Conservation (phyloP, 768 basidiomycete genomes). For the Tulasnella sp. region DNA sequence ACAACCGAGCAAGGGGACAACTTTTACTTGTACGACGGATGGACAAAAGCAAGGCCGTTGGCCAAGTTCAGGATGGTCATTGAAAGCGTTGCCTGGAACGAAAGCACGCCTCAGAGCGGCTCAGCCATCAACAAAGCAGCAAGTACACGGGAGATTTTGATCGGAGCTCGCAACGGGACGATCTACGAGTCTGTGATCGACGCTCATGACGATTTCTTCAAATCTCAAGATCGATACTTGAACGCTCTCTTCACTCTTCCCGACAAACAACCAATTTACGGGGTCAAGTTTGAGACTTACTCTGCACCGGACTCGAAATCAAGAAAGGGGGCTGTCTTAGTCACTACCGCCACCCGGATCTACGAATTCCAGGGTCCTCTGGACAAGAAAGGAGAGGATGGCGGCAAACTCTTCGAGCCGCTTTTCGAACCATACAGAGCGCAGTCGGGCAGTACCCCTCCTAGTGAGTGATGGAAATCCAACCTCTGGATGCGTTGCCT, state of each 20-base stretch:
- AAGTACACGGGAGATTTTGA: slow-evolving; percentile 72
- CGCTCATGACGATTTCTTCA: slow-evolving; percentile 85
- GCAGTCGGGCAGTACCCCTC: slow-evolving; percentile 41
- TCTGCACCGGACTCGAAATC: slow-evolving; percentile 49
- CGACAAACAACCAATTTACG: slow-evolving; percentile 73
- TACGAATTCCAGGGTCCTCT: slow-evolving; percentile 76
- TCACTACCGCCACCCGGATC: slow-evolving; percentile 76
- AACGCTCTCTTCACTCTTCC: slow-evolving; percentile 65
- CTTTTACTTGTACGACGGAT: slow-evolving; percentile 75
- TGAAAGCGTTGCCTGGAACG: slow-evolving; percentile 89
- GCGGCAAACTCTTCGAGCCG: slow-evolving; percentile 53
- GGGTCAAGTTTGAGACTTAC: slow-evolving; percentile 71
- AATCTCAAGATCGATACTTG: slow-evolving; percentile 71
- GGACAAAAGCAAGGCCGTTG: slow-evolving; percentile 72
- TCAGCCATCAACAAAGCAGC: slow-evolving; percentile 47
- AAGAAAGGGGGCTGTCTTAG: slow-evolving; percentile 50
- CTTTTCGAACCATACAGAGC: slow-evolving; percentile 57
- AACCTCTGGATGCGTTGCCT: slow-evolving; percentile 11
- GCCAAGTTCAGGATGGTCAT: slow-evolving; percentile 77
- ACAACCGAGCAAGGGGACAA: slow-evolving; percentile 84
- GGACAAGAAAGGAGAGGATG: slow-evolving; percentile 62
- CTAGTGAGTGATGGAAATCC: slow-evolving; percentile 44
- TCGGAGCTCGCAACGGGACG: slow-evolving; percentile 74
- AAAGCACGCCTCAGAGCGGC: slow-evolving; percentile 8
- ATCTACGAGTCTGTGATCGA: slow-evolving; percentile 86